phyloP scores from a whole-genome alignment of 2,329 filamentous ascomycete species.

The Microdochium bolleyi region DNA sequence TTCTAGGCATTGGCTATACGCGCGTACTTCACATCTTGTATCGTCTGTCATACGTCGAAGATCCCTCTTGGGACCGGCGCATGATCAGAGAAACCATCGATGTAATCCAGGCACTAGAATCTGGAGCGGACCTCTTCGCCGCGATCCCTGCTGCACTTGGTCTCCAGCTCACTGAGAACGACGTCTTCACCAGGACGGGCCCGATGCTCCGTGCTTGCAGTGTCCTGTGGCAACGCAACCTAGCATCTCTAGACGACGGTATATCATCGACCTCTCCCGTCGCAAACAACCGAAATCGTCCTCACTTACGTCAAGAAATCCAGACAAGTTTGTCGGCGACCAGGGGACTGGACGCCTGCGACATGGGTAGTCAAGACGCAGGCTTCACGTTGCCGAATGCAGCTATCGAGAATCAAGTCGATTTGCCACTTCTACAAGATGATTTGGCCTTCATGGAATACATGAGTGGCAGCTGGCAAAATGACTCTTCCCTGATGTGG shows the following conservation, averaged over 20 bases:
- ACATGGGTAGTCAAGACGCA: not conserved
- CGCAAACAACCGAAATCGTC: not conserved
- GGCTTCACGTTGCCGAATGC: not conserved
- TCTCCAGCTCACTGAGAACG: not conserved
- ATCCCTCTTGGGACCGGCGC: conserved; percentile 16
- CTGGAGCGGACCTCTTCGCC: conserved; percentile 8
- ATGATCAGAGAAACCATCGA: conserved; percentile 10
- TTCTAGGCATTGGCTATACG: conserved; percentile 14
- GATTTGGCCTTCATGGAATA: not conserved
- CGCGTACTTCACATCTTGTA: conserved; percentile 17
- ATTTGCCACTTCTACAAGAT: not conserved
- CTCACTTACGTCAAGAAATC: not conserved
- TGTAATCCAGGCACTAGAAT: conserved; percentile 11
- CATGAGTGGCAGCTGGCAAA: not conserved
- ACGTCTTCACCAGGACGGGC: not conserved
- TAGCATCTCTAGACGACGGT: not conserved
- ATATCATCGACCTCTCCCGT: not conserved
- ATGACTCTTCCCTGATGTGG: not conserved
- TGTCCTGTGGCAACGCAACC: not conserved
- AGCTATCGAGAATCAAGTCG: too few species aligned
- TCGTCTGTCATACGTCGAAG: conserved; percentile 16
- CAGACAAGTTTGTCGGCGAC: too few species aligned
- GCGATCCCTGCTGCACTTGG: not conserved
- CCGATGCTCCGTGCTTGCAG: not conserved
- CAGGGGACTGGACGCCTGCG: too few species aligned